These are phyloP conservation scores for Silene latifolia DNA, from an alignment of 148 eudicot species.

Conservation along the genomic window DNA sequence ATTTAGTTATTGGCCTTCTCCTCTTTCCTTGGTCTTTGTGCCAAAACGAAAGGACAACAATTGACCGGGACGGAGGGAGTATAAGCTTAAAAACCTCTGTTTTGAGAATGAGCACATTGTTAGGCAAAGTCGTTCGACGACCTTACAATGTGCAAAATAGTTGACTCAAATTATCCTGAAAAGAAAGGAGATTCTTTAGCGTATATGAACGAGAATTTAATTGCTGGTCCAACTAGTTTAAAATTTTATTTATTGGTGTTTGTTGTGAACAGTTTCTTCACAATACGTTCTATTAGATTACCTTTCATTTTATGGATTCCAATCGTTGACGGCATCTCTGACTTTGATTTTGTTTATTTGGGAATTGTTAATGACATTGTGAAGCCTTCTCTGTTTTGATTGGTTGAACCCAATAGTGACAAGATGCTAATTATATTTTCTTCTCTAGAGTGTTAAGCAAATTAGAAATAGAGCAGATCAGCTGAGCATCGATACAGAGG, in stretches of 20 bases:
- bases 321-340: background rate
- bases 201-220: background rate
- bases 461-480: constrained; percentile 93
- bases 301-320: background rate
- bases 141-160: constrained; percentile 2
- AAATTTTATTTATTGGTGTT: background rate
- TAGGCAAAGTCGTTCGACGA: background rate
- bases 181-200: background rate
- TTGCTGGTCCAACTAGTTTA: background rate
- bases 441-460: constrained; percentile 85
- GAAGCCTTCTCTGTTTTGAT: background rate
- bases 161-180: background rate
- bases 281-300: background rate
- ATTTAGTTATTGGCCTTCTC: too few relatives aligned
- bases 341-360: background rate
- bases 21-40: too few relatives aligned
- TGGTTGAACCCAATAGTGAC: background rate
- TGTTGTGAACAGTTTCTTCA: background rate
- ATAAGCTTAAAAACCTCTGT: background rate
- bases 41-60: too few relatives aligned
- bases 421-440: constrained; percentile 4
- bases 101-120: background rate
- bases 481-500: constrained; percentile 60
- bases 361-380: constrained; percentile 4
- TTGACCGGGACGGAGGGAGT: too few relatives aligned